Conservation (phyloP, 345 rosid species). For the Moricandia arvensis region DNA sequence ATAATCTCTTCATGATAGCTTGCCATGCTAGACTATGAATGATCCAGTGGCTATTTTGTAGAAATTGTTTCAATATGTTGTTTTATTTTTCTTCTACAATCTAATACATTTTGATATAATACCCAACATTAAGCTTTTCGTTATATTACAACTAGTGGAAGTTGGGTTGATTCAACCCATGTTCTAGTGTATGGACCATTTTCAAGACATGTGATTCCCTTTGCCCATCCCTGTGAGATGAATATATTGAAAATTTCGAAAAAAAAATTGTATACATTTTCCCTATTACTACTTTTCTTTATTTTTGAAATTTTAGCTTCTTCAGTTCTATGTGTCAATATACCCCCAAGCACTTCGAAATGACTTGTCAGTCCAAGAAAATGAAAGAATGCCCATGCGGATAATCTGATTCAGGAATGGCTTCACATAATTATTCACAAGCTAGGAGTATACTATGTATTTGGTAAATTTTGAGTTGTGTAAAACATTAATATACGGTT, state of each 20-base stretch:
- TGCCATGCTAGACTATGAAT: not conserved
- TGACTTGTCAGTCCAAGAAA: slow-evolving; percentile 8
- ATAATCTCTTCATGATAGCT: not conserved
- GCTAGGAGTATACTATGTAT: no score
- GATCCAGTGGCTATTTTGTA: not conserved
- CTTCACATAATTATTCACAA: slow-evolving; percentile 2
- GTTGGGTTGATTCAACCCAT: not conserved
- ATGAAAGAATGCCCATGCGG: not conserved
- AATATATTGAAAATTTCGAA: not conserved
- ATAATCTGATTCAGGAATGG: slow-evolving; percentile 7
- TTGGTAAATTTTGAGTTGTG: no score
- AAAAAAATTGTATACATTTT: not conserved
- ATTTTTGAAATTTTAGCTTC: not conserved
- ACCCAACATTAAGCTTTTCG: not conserved
- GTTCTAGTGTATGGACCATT: not conserved
- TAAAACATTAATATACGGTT: no score
- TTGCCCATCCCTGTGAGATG: slow-evolving; percentile 1
- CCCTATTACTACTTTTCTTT: not conserved
- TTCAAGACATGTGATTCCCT: not conserved
- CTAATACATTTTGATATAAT: not conserved
- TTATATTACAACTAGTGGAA: not conserved
- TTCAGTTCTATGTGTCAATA: not conserved
- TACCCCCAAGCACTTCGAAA: not conserved
- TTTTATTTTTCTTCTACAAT: not conserved
- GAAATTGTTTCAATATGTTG: not conserved